Evolutionary conservation across 108 stramenopile genomes (phyloP).

Genomic region (Skeletonema potamos): DNA sequence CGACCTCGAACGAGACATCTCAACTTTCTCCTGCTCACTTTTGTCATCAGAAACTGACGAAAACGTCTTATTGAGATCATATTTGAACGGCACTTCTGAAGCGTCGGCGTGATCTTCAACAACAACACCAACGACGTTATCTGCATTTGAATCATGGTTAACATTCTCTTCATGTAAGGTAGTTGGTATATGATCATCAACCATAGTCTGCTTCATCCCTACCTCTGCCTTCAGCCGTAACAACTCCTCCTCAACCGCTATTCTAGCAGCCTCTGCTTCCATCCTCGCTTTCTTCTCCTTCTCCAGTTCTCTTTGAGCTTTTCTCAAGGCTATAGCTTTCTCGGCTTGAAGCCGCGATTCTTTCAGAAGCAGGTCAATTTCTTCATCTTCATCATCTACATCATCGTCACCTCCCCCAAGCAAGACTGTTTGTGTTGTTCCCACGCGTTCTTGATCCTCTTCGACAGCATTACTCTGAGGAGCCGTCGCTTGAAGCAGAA

Average conservation of each 20-base stretch:
- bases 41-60: neutral
- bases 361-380: slow-evolving; percentile 37
- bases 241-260: slow-evolving; percentile 12
- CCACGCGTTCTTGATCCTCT: neutral
- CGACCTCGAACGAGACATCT: too few relatives aligned
- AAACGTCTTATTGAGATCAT: neutral
- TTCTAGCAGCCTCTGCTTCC: slow-evolving; percentile 21
- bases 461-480: neutral
- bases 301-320: slow-evolving; percentile 39
- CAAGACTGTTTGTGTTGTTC: neutral
- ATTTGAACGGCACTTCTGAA: neutral
- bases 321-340: slow-evolving; percentile 38
- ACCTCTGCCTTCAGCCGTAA: slow-evolving; percentile 4
- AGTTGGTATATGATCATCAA: neutral
- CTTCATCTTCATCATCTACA: slow-evolving; percentile 27
- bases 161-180: neutral
- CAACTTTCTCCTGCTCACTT: neutral
- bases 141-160: neutral
- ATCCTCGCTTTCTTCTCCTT: slow-evolving; percentile 13
- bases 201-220: neutral
- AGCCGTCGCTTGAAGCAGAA: neutral
- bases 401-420: neutral
- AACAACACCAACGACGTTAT: neutral
- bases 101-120: neutral
- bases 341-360: slow-evolving; percentile 43